Conservation (phyloP, 1,284 basidiomycete genomes). For the Sphaerobolus stellatus region DNA sequence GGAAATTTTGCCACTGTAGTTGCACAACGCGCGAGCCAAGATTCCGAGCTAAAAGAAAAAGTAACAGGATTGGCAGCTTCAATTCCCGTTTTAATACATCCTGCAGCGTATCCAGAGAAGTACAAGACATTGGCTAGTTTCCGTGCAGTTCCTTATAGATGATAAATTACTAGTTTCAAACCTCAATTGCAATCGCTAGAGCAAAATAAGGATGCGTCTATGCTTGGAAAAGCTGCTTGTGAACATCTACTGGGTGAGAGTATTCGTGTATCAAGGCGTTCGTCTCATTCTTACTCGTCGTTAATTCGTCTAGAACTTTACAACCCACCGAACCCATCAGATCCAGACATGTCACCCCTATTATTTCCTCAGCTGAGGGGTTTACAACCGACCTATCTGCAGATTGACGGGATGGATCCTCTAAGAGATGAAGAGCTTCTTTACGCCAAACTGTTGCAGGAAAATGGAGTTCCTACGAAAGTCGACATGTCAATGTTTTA, state of each 20-base stretch:
- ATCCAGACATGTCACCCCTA: not conserved
- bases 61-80: conserved; percentile 14
- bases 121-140: not conserved
- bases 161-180: no score
- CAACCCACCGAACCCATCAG: not conserved
- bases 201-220: not conserved
- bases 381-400: not conserved
- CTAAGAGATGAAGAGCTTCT: not conserved
- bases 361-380: not conserved
- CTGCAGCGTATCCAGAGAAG: conserved; percentile 10
- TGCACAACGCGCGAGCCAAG: not conserved
- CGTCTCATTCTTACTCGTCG: no score
- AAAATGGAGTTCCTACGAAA: not conserved
- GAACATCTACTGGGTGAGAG: no score
- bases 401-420: not conserved
- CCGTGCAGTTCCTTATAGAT: no score
- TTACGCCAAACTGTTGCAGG: not conserved
- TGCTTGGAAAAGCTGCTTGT: no score
- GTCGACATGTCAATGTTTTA: not conserved
- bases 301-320: no score
- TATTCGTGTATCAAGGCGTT: no score
- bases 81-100: conserved; percentile 1
- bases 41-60: not conserved
- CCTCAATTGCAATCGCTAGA: not conserved
- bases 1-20: not conserved